Conservation (phyloP, 306 rosid species). For the Vigna trinervia region DNA sequence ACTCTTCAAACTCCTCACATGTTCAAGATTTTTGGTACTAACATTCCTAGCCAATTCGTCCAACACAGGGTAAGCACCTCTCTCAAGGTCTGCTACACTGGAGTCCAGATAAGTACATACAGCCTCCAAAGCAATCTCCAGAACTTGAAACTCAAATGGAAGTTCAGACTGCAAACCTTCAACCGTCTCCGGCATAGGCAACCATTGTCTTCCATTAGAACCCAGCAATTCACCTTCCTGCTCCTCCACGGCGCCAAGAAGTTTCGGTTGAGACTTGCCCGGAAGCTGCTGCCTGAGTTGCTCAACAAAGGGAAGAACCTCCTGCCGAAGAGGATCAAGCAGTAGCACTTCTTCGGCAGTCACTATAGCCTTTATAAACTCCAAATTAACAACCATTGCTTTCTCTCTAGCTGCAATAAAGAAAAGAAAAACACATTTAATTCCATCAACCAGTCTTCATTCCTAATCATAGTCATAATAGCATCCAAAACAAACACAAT, state of each 20-base stretch:
- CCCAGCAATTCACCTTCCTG: slow-evolving; percentile 65
- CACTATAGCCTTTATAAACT: slow-evolving; percentile 78
- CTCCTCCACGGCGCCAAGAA: slow-evolving; percentile 52
- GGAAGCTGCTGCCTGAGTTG: slow-evolving; percentile 86
- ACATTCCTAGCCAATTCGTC: slow-evolving; percentile 97
- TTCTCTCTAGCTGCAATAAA: slow-evolving; percentile 70
- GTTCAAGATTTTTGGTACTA: slow-evolving; percentile 97
- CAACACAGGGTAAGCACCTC: slow-evolving; percentile 87
- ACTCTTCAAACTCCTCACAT: slow-evolving; percentile 93
- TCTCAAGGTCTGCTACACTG: slow-evolving; percentile 87
- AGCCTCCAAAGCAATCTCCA: slow-evolving; percentile 92
- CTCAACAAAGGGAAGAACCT: slow-evolving; percentile 95
- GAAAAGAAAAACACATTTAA: neutral
- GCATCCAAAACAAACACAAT: neutral
- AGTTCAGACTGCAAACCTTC: slow-evolving; percentile 85
- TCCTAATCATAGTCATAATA: neutral
- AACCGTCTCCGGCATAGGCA: slow-evolving; percentile 59
- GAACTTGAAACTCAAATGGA: slow-evolving; percentile 96
- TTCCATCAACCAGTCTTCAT: slow-evolving; percentile 14
- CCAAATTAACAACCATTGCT: slow-evolving; percentile 99
- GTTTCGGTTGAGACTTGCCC: slow-evolving; percentile 54
- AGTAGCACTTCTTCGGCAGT: slow-evolving; percentile 92
- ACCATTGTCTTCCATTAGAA: slow-evolving; percentile 50
- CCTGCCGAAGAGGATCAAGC: slow-evolving; percentile 86
- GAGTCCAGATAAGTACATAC: slow-evolving; percentile 84